phyloP scores from a whole-genome alignment of 2,329 filamentous ascomycete genomes.

The Fusarium graminum region DNA sequence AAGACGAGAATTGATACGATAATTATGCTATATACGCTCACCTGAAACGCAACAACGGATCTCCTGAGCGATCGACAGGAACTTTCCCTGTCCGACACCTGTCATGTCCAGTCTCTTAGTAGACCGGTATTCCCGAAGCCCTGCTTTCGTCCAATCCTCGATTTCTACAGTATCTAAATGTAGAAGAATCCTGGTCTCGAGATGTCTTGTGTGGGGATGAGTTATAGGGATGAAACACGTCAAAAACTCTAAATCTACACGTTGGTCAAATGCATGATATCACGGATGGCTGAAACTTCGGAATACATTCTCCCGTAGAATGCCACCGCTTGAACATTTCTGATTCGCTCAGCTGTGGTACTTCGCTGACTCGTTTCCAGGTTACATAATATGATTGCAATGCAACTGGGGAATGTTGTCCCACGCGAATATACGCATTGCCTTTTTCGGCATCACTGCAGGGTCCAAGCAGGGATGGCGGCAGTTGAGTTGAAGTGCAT shows the following conservation, averaged over 20 bases:
- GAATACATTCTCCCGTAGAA: constrained; percentile 9
- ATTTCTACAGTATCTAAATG: neutral
- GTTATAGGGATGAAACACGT: constrained; percentile 12
- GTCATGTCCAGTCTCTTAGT: neutral
- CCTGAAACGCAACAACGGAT: constrained; percentile 23
- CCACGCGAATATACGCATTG: constrained; percentile 13
- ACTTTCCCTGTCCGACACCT: too few species aligned
- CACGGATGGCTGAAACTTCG: constrained; percentile 15
- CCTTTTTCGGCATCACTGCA: constrained; percentile 6
- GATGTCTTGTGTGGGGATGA: constrained; percentile 1
- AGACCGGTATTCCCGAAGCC: neutral
- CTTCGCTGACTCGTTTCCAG: neutral
- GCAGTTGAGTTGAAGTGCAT: too few species aligned
- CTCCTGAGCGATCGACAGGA: neutral
- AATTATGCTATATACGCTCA: neutral
- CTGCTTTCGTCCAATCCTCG: neutral
- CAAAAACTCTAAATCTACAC: constrained; percentile 23
- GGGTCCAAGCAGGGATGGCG: neutral
- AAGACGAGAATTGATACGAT: neutral
- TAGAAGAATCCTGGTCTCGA: neutral
- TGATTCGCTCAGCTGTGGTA: neutral
- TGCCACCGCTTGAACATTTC: neutral
- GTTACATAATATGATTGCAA: neutral
- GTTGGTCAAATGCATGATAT: neutral
- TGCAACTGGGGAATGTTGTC: neutral